Evolutionary conservation across 2,329 filamentous ascomycete species (phyloP).

Genomic region (Clarireedia homoeocarpa): DNA sequence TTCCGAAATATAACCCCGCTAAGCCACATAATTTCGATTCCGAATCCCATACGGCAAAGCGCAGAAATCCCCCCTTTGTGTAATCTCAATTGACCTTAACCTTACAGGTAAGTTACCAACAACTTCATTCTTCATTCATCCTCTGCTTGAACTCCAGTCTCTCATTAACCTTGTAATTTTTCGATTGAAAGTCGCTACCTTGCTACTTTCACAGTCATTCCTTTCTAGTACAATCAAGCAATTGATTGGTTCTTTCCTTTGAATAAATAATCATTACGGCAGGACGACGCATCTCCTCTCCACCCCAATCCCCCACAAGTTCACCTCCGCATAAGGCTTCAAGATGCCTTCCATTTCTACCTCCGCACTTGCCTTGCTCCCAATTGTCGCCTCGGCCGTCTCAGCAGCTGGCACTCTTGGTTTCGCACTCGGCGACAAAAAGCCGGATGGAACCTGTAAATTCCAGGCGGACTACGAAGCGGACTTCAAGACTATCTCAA

Average conservation of each 20-base stretch:
- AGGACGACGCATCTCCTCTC: neutral
- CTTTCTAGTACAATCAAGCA: neutral
- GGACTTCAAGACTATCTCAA: constrained; percentile 54
- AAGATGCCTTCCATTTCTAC: too few relatives aligned
- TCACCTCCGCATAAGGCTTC: neutral
- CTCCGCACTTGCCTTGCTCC: too few relatives aligned
- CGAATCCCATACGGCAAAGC: constrained; percentile 1
- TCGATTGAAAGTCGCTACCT: neutral
- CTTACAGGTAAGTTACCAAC: neutral
- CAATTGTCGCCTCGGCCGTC: constrained; percentile 17
- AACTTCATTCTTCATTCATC: neutral
- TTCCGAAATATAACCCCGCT: neutral
- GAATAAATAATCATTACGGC: neutral
- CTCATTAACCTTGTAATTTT: neutral
- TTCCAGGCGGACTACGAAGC: constrained; percentile 50
- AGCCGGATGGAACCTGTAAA: constrained; percentile 55
- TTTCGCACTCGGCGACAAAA: constrained; percentile 60
- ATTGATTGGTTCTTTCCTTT: neutral
- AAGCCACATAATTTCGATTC: constrained; percentile 3
- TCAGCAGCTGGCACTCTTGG: constrained; percentile 49
- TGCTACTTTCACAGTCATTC: neutral
- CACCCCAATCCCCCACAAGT: neutral
- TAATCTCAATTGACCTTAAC: neutral
- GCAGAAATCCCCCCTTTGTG: neutral
- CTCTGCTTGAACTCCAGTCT: neutral